These are phyloP conservation scores for Diaporthe ampelina DNA, from an alignment of 2,329 filamentous ascomycete species.

Conservation along the genomic window DNA sequence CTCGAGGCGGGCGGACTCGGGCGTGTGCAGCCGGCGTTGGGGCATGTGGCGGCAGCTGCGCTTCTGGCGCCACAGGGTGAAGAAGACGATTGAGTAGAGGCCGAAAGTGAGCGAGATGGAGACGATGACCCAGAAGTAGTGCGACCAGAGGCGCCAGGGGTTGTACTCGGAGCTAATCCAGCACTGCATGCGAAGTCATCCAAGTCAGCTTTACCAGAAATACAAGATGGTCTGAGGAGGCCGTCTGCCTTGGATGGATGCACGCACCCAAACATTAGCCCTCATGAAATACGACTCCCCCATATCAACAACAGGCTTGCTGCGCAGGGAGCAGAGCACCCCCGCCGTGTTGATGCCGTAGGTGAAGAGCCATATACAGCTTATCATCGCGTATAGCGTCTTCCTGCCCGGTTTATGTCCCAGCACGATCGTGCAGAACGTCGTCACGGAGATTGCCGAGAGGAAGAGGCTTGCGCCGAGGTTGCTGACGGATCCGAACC, in stretches of 20 bases:
- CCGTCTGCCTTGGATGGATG: no score
- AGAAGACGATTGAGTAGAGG: conserved; percentile 40
- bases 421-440: conserved; percentile 39
- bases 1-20: conserved; percentile 1
- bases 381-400: neutral
- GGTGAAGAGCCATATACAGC: conserved; percentile 5
- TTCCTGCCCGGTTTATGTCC: neutral
- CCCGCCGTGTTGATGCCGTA: conserved; percentile 14
- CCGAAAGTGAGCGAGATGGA: conserved; percentile 36
- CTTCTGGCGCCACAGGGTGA: conserved; percentile 40
- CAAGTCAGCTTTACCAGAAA: neutral
- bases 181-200: conserved; percentile 32
- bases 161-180: conserved; percentile 41
- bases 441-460: conserved; percentile 37
- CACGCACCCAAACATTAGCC: conserved; percentile 32
- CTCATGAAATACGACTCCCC: conserved; percentile 29
- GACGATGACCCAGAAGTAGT: conserved; percentile 42
- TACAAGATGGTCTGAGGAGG: no score
- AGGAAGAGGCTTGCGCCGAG: conserved; percentile 34
- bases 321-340: neutral
- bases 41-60: conserved; percentile 39
- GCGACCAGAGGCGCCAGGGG: conserved; percentile 38
- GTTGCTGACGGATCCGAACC: conserved; percentile 39
- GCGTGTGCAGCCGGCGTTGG: neutral
- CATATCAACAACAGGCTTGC: neutral